These are phyloP conservation scores for Setomelanomma holmii DNA, from an alignment of 2,329 filamentous ascomycete species.

Conservation along the genomic window DNA sequence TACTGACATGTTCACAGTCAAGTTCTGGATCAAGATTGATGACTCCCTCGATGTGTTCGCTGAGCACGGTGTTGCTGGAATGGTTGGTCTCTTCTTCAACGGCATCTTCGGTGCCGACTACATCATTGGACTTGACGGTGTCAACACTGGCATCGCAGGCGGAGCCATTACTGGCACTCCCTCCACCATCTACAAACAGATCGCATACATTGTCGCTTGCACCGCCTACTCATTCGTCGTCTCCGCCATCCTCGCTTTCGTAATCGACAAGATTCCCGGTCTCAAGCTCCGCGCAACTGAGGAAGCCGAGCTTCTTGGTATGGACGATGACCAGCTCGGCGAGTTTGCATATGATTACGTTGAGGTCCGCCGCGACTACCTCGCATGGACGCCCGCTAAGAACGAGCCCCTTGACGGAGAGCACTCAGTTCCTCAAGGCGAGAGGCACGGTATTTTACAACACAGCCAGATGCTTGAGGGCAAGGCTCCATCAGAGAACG, in stretches of 20 bases:
- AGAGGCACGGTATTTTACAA: constrained; percentile 73
- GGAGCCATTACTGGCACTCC: constrained; percentile 79
- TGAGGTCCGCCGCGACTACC: constrained; percentile 85
- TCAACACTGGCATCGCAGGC: constrained; percentile 67
- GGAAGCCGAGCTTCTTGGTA: constrained; percentile 83
- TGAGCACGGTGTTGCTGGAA: constrained; percentile 85
- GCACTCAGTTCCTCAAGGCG: constrained; percentile 67
- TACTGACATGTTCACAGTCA: constrained; percentile 56
- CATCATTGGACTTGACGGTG: constrained; percentile 76
- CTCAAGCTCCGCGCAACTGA: constrained; percentile 81
- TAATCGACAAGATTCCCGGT: constrained; percentile 77
- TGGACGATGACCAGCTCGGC: constrained; percentile 90
- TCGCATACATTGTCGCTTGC: constrained; percentile 75
- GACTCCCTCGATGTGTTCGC: constrained; percentile 92
- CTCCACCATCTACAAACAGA: constrained; percentile 77
- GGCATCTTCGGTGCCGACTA: constrained; percentile 78
- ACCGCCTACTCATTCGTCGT: constrained; percentile 75
- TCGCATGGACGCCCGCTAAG: constrained; percentile 83
- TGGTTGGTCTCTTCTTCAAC: constrained; percentile 79
- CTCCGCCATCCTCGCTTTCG: constrained; percentile 75
- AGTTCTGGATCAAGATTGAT: constrained; percentile 79
- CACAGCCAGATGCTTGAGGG: constrained; percentile 72
- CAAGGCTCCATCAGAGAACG: constrained; percentile 55
- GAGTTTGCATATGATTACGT: constrained; percentile 93
- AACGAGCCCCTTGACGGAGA: constrained; percentile 67